A percentile compares a stretch with the other conserved stretches of the same genome.
These are phyloP conservation scores for Quercus tomentella DNA, from an alignment of 331 rosid species.

Conservation along the genomic window DNA sequence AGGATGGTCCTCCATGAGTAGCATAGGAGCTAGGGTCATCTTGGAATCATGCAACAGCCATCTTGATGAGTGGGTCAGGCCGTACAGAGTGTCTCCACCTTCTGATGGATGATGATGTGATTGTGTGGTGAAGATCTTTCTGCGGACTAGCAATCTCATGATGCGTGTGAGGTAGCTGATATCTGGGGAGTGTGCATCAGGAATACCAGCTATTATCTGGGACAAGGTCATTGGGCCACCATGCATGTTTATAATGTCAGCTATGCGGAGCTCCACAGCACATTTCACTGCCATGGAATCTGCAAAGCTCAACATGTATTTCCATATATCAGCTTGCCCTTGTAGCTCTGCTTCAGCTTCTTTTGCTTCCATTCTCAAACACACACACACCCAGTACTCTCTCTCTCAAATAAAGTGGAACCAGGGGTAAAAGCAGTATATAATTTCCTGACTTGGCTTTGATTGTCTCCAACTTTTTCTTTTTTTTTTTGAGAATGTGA, in stretches of 20 bases:
- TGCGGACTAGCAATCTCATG: slow-evolving; percentile 34
- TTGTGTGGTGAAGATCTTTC: slow-evolving; percentile 29
- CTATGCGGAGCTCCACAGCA: slow-evolving; percentile 41
- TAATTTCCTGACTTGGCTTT: too few species aligned
- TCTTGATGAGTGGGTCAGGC: slow-evolving; percentile 29
- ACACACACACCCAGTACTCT: background rate
- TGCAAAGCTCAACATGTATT: slow-evolving; percentile 25
- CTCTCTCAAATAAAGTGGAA: background rate
- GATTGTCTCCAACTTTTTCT: too few species aligned
- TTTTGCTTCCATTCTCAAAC: background rate
- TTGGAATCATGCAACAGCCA: slow-evolving; percentile 40
- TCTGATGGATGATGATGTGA: background rate
- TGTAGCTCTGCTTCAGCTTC: slow-evolving; percentile 9
- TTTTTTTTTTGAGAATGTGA: too few species aligned
- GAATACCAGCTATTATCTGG: slow-evolving; percentile 17
- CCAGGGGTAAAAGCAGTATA: too few species aligned
- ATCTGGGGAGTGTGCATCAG: slow-evolving; percentile 25
- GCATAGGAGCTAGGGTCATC: slow-evolving; percentile 28
- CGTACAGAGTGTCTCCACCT: slow-evolving; percentile 35
- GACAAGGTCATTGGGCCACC: slow-evolving; percentile 21
- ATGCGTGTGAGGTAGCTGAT: slow-evolving; percentile 33
- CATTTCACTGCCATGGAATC: slow-evolving; percentile 44
- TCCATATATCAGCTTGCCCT: slow-evolving; percentile 47
- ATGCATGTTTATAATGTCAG: slow-evolving; percentile 41
- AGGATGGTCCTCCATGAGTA: slow-evolving; percentile 29